phyloP scores from a whole-genome alignment of 2,329 filamentous ascomycete species.

The Spiromastix sp. region DNA sequence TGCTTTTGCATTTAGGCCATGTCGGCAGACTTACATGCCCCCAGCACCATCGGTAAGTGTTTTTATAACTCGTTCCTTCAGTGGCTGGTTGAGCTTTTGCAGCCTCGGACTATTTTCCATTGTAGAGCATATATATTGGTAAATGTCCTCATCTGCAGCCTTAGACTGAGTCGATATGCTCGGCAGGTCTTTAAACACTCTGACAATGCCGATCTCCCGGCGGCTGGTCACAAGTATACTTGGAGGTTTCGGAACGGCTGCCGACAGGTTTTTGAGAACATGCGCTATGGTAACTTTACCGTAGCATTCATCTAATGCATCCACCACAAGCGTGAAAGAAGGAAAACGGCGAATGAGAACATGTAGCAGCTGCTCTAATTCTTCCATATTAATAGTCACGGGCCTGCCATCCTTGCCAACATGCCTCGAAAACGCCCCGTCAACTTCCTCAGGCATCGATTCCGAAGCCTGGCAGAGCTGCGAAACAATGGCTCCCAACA shows the following conservation, averaged over 20 bases:
- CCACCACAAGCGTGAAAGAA: not conserved
- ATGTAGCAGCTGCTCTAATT: not conserved
- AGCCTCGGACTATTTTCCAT: slow-evolving; percentile 1
- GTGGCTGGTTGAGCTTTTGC: not conserved
- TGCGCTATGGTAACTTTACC: not conserved
- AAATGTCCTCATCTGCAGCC: slow-evolving; percentile 3
- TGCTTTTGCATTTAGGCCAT: not conserved
- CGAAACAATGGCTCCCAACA: slow-evolving; percentile 1
- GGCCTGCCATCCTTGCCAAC: slow-evolving; percentile 5
- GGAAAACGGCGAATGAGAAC: not conserved
- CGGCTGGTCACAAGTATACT: slow-evolving; percentile 2
- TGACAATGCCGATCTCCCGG: slow-evolving; percentile 3
- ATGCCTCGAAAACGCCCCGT: not conserved
- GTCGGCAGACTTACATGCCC: slow-evolving; percentile 2
- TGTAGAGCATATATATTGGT: slow-evolving; percentile 1
- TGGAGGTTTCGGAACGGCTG: not conserved
- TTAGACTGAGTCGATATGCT: slow-evolving; percentile 2
- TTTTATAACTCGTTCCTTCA: slow-evolving; percentile 3
- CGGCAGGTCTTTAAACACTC: slow-evolving; percentile 1
- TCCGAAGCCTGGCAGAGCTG: slow-evolving; percentile 1
- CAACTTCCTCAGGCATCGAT: not conserved
- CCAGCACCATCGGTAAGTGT: slow-evolving; percentile 4
- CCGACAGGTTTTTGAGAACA: not conserved
- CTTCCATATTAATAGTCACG: not conserved
- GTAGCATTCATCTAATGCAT: slow-evolving; percentile 3